These are phyloP conservation scores for Geranomyces michiganensis DNA, from an alignment of 192 early-diverging fungal species.

Conservation along the genomic window DNA sequence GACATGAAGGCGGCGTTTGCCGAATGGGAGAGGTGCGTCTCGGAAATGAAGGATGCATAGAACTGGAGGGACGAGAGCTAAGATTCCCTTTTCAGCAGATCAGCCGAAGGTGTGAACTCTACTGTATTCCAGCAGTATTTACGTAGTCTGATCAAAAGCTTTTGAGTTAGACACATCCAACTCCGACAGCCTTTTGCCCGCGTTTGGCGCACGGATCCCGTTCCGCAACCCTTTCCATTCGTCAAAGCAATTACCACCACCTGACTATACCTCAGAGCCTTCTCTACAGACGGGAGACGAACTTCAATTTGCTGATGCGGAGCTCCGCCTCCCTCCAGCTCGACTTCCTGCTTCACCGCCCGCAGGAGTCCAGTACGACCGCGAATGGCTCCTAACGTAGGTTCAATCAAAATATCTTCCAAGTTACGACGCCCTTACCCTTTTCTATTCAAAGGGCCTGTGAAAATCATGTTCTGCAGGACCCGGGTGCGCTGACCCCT, in stretches of 20 bases:
- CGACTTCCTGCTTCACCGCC: not conserved
- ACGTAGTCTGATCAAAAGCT: not conserved
- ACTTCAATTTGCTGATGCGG: too few species aligned
- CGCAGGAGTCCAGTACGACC: not conserved
- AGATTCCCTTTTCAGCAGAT: not conserved
- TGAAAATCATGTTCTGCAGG: constrained; percentile 47
- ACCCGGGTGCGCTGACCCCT: constrained; percentile 48
- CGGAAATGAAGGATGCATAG: too few species aligned
- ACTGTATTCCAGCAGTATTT: too few species aligned
- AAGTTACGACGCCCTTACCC: too few species aligned
- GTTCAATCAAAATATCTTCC: too few species aligned
- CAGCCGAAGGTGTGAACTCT: not conserved
- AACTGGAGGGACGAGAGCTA: too few species aligned
- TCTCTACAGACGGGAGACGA: not conserved
- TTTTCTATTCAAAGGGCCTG: constrained; percentile 43
- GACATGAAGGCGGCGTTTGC: constrained; percentile 19
- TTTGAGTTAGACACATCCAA: not conserved
- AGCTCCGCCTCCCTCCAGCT: too few species aligned
- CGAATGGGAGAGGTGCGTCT: not conserved
- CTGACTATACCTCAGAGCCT: not conserved
- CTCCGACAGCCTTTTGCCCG: not conserved
- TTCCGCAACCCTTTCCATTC: constrained; percentile 20
- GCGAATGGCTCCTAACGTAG: constrained; percentile 24
- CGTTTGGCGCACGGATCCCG: constrained; percentile 16
- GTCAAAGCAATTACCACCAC: not conserved